A percentile compares a stretch with the other conserved stretches of the same genome.
These are phyloP conservation scores for Septoria linicola DNA, from an alignment of 2,329 filamentous ascomycete species.

Conservation along the genomic window DNA sequence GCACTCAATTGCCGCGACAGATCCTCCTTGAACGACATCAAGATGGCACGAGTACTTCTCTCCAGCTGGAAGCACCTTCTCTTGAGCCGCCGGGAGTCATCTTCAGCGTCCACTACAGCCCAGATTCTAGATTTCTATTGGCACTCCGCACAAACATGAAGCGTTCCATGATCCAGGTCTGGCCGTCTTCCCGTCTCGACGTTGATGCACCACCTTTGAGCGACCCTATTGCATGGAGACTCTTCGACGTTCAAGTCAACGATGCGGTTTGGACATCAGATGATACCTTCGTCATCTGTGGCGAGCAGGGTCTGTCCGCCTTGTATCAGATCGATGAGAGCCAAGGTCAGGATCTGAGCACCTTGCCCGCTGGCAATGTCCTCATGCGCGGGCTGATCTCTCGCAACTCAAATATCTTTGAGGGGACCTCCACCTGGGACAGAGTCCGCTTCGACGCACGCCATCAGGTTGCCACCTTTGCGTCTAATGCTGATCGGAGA, in stretches of 20 bases:
- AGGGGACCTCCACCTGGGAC: slow-evolving; percentile 25
- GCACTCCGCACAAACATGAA: slow-evolving; percentile 33
- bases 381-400: slow-evolving; percentile 24
- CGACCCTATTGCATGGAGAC: slow-evolving; percentile 43
- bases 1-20: slow-evolving; percentile 23
- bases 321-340: slow-evolving; percentile 25
- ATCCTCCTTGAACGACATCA: slow-evolving; percentile 31
- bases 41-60: slow-evolving; percentile 25
- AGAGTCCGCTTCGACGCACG: slow-evolving; percentile 41
- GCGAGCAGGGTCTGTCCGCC: slow-evolving; percentile 36
- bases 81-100: slow-evolving; percentile 34
- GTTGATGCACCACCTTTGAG: slow-evolving; percentile 22
- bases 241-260: slow-evolving; percentile 43
- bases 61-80: slow-evolving; percentile 26
- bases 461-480: slow-evolving; percentile 39
- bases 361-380: slow-evolving; percentile 13
- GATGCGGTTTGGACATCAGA: slow-evolving; percentile 48
- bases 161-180: slow-evolving; percentile 36
- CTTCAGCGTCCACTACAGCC: slow-evolving; percentile 34
- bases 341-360: slow-evolving; percentile 12
- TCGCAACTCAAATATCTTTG: slow-evolving; percentile 20
- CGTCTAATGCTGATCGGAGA: slow-evolving; percentile 28
- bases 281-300: slow-evolving; percentile 46
- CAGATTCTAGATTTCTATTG: slow-evolving; percentile 33
- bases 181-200: slow-evolving; percentile 19